These are phyloP conservation scores for Barbatosphaeria neglecta DNA, from an alignment of 495 filamentous ascomycete species.

Conservation along the genomic window DNA sequence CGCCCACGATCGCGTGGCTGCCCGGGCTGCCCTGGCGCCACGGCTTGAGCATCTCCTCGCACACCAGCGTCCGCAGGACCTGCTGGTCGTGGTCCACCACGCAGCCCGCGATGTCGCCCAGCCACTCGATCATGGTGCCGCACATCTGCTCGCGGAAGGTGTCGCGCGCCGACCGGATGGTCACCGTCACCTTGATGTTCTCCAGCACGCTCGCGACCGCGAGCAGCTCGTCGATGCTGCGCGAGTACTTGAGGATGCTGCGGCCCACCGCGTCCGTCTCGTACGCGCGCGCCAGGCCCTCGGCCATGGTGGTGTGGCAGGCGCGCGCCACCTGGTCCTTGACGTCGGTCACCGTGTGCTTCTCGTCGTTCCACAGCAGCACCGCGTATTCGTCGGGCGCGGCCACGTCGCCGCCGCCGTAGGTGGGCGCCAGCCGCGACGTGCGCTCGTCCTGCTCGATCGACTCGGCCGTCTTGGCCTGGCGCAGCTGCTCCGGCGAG, in stretches of 20 bases:
- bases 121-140: constrained; percentile 94
- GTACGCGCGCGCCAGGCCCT: constrained; percentile 62
- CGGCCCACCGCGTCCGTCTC: constrained; percentile 82
- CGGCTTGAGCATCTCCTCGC: constrained; percentile 75
- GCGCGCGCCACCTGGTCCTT: constrained; percentile 79
- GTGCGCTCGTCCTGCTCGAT: constrained; percentile 71
- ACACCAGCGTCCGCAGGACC: constrained; percentile 68
- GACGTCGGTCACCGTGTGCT: constrained; percentile 92
- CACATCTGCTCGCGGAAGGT: constrained; percentile 98
- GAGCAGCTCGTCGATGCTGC: constrained; percentile 59
- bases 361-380: constrained; percentile 97
- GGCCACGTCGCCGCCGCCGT: constrained; percentile 50
- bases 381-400: constrained; percentile 63
- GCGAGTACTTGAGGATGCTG: constrained; percentile 66
- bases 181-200: constrained; percentile 90
- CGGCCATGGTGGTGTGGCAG: constrained; percentile 58
- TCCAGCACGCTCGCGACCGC: constrained; percentile 73
- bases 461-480: constrained; percentile 67
- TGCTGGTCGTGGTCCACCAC: constrained; percentile 69
- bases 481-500: constrained; percentile 84
- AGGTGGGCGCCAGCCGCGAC: constrained; percentile 63
- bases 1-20: constrained; percentile 72
- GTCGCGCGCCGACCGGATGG: constrained; percentile 84
- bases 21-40: constrained; percentile 82
- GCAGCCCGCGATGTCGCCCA: constrained; percentile 84